Evolutionary conservation across 164 flowering plant genomes (phyloP).

Genomic region (Piper betle): DNA sequence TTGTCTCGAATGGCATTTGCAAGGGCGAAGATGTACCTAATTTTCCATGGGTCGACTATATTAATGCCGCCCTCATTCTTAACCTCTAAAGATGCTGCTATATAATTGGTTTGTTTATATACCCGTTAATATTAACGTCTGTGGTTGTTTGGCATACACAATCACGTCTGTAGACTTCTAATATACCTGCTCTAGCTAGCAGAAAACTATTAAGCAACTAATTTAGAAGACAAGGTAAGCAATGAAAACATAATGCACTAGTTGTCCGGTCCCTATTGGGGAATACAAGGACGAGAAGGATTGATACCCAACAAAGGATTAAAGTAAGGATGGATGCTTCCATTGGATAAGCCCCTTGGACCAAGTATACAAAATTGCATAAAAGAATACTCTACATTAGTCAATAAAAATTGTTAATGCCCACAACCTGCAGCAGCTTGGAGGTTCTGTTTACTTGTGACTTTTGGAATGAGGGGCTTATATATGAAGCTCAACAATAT

Average conservation of each 20-base stretch:
- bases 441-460: not conserved
- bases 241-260: not conserved
- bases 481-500: not conserved
- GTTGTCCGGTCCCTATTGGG: not conserved
- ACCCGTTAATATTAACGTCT: not conserved
- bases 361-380: slow-evolving; percentile 1
- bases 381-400: not conserved
- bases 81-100: no score
- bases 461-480: not conserved
- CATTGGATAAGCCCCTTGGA: not conserved
- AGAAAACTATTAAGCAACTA: no score
- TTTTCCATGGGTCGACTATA: not conserved
- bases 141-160: no score
- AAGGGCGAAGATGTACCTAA: not conserved
- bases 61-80: no score
- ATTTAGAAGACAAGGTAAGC: not conserved
- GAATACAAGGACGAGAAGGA: not conserved
- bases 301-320: slow-evolving; percentile 3
- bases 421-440: no score
- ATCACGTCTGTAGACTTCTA: no score
- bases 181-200: no score
- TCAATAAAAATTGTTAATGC: no score
- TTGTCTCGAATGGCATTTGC: not conserved
- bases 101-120: no score
- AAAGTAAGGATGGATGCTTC: slow-evolving; percentile 1